These are phyloP conservation scores for Glycyrrhiza uralensis DNA, from an alignment of 306 rosid genomes.

Conservation along the genomic window DNA sequence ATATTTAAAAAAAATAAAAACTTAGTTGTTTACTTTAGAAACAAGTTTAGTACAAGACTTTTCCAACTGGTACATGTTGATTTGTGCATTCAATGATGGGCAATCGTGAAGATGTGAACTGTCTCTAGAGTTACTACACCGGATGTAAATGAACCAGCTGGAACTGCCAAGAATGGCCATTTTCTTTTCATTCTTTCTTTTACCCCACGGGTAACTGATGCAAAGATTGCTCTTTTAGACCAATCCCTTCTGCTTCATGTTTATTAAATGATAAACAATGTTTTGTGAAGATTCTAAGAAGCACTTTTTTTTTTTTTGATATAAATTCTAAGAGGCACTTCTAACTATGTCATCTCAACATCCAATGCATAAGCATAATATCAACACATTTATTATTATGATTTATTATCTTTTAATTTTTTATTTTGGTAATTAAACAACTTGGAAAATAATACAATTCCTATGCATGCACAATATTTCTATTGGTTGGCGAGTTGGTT, in stretches of 20 bases:
- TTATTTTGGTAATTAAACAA: background rate
- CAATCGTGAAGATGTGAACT: slow-evolving; percentile 15
- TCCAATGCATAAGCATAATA: slow-evolving; percentile 30
- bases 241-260: slow-evolving; percentile 25
- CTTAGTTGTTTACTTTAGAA: background rate
- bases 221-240: slow-evolving; percentile 14
- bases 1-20: background rate
- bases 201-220: slow-evolving; percentile 26
- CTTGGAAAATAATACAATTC: background rate
- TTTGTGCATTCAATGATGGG: slow-evolving; percentile 28
- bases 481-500: slow-evolving; percentile 2
- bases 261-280: slow-evolving; percentile 27
- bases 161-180: slow-evolving; percentile 47
- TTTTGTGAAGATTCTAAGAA: slow-evolving; percentile 56
- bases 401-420: background rate
- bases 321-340: too few species aligned
- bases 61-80: slow-evolving; percentile 30
- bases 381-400: slow-evolving; percentile 10
- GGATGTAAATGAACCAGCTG: slow-evolving; percentile 32
- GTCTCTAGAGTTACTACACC: slow-evolving; percentile 32
- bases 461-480: background rate
- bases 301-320: too few species aligned
- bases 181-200: slow-evolving; percentile 23
- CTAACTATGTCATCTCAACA: slow-evolving; percentile 27
- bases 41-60: background rate